Evolutionary conservation across 495 filamentous ascomycete genomes (phyloP).

Genomic region (Thozetella sp.): DNA sequence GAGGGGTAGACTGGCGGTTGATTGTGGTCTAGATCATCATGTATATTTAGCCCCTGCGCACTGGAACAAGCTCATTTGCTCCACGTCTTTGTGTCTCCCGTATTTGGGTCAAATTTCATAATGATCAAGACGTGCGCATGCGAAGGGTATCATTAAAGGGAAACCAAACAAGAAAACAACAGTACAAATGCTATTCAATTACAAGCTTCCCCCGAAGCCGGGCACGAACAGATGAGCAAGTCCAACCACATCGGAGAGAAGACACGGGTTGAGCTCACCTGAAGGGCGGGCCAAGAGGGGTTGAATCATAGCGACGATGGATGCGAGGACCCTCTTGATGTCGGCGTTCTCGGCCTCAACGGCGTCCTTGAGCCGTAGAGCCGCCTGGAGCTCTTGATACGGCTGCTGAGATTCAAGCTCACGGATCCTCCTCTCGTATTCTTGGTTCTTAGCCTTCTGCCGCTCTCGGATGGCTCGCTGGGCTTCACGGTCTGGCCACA

Average conservation of each 20-base stretch:
- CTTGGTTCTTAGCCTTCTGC: conserved; percentile 74
- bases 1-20: conserved; percentile 13
- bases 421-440: conserved; percentile 45
- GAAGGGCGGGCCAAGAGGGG: conserved; percentile 43
- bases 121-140: too few relatives aligned
- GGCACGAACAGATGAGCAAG: conserved; percentile 4
- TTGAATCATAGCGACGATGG: conserved; percentile 65
- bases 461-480: conserved; percentile 81
- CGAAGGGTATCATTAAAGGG: too few relatives aligned
- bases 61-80: not conserved
- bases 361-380: conserved; percentile 67
- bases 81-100: too few relatives aligned
- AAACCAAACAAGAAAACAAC: too few relatives aligned
- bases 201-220: not conserved
- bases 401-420: conserved; percentile 68
- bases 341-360: conserved; percentile 72
- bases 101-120: too few relatives aligned
- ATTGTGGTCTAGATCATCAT: not conserved
- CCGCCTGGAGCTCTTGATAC: conserved; percentile 75
- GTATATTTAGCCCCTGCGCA: not conserved
- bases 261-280: conserved; percentile 10
- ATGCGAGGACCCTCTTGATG: conserved; percentile 61
- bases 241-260: not conserved
- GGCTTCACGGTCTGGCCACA: conserved; percentile 66
- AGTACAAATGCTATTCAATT: too few relatives aligned